Conservation (phyloP, 208 protist genomes). For the Trypanosoma lewisi region DNA sequence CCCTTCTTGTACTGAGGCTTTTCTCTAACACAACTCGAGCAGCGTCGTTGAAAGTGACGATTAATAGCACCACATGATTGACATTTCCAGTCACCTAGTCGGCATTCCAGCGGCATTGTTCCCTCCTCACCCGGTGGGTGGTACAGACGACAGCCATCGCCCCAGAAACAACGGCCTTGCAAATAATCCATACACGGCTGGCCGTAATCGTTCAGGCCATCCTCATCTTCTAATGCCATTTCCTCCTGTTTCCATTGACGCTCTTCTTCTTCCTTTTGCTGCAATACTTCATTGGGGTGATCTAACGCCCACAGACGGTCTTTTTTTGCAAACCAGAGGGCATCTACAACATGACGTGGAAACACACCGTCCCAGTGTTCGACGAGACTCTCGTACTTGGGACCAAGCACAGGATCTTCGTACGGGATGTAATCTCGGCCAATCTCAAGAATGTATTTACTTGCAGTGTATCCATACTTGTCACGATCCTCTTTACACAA, state of each 20-base stretch:
- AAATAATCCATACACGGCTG: slow-evolving; percentile 92
- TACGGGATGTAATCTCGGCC: slow-evolving; percentile 88
- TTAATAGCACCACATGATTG: slow-evolving; percentile 87
- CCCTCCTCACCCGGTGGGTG: slow-evolving; percentile 88
- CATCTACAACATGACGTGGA: slow-evolving; percentile 80
- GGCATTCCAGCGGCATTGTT: slow-evolving; percentile 80
- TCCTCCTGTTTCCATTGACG: slow-evolving; percentile 76
- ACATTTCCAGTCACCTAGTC: slow-evolving; percentile 92
- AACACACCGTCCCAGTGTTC: slow-evolving; percentile 91
- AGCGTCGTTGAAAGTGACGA: slow-evolving; percentile 88
- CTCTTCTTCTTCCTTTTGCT: slow-evolving; percentile 78
- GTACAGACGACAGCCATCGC: slow-evolving; percentile 66
- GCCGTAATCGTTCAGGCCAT: slow-evolving; percentile 87
- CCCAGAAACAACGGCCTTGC: slow-evolving; percentile 85
- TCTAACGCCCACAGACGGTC: slow-evolving; percentile 81
- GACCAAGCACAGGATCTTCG: slow-evolving; percentile 69
- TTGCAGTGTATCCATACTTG: slow-evolving; percentile 81
- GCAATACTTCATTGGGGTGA: slow-evolving; percentile 64
- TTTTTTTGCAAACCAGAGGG: slow-evolving; percentile 84
- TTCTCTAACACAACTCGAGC: slow-evolving; percentile 87
- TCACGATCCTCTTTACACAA: slow-evolving; percentile 86
- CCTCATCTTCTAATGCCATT: slow-evolving; percentile 68
- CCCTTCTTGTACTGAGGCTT: slow-evolving; percentile 90
- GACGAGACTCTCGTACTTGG: slow-evolving; percentile 88
- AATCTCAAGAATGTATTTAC: slow-evolving; percentile 88